Conservation (phyloP, 2,329 filamentous ascomycete species). For the Sclerotinia glacialis region DNA sequence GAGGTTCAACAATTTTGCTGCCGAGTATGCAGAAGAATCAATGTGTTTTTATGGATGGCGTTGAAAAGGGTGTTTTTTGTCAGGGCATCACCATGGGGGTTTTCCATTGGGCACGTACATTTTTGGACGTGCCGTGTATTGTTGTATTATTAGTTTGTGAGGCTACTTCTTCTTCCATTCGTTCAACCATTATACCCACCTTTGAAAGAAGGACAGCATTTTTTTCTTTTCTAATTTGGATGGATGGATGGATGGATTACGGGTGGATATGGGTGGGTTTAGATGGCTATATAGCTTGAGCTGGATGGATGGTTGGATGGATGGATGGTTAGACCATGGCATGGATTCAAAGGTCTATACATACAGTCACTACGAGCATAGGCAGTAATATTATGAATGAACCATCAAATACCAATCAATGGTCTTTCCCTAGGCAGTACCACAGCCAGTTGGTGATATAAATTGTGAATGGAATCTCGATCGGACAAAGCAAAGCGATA, state of each 20-base stretch:
- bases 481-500: too few species aligned
- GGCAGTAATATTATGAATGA: conserved; percentile 7
- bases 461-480: neutral
- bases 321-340: neutral
- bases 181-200: conserved; percentile 9
- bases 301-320: neutral
- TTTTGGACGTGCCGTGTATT: conserved; percentile 4
- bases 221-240: neutral
- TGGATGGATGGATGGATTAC: neutral
- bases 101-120: conserved; percentile 1
- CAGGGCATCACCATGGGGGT: conserved; percentile 5
- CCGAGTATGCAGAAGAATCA: conserved; percentile 8
- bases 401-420: neutral
- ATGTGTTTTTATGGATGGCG: conserved; percentile 18
- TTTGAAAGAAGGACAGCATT: conserved; percentile 11
- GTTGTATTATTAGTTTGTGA: conserved; percentile 12
- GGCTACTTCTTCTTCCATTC: conserved; percentile 8
- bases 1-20: neutral
- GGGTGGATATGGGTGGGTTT: conserved; percentile 8
- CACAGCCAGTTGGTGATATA: neutral
- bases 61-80: conserved; percentile 18
- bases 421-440: neutral
- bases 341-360: conserved; percentile 13
- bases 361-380: conserved; percentile 10
- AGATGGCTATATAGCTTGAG: neutral